Base-by-base conservation (phyloP, 352 stramenopile species). In the Phytophthora sojae region DNA sequence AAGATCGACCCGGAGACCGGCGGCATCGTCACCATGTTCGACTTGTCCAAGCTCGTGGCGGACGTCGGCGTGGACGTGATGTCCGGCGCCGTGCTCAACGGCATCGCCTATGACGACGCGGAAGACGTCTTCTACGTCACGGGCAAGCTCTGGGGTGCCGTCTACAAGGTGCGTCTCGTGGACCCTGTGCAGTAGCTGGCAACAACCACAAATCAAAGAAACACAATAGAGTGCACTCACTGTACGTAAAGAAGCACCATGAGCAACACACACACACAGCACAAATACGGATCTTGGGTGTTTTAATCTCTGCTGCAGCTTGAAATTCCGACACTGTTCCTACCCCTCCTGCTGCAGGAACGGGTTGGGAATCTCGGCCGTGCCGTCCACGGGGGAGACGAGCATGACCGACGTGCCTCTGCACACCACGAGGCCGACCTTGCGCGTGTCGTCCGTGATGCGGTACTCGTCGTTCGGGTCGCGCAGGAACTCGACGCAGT, bases 401-500 rank as follows among this genome's bases (percentile, higher is more conserved):
- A 98, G 85, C 85, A 92, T 96, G 56, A 98, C 92, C 6, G 94
- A 96, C 49, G 93, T 97, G 56, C 92, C 94, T 83, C 92, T 83
- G 82, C 97, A 98, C 59, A 99, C 95, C 6, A 98, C 90, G 32
- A 99, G 80, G 7, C 97, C 97, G 52, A 99, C 83, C 76, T 92
- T 94, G 69, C 97, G 84, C 57, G 92, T 97, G 74, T 97, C 80
- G 67, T 97, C 89, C 26, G 94, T 98, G 56, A 97, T 83, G 62
- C 77, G 80, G 79, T 96, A 91, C 52, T 90, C 77, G 75, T 99
- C 94, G 60, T 92, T 96, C 6, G 92, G 84, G 75, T 98, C 93
- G 81, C 96, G 88, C 70, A 99, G 52, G 73, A 96, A 98, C 85
- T 99, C 97, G 61, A 98, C 82, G 71, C 93, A 97, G 73, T 99